Evolutionary conservation across 495 filamentous ascomycete species (phyloP).

Genomic region (Penicillium malachiteum): DNA sequence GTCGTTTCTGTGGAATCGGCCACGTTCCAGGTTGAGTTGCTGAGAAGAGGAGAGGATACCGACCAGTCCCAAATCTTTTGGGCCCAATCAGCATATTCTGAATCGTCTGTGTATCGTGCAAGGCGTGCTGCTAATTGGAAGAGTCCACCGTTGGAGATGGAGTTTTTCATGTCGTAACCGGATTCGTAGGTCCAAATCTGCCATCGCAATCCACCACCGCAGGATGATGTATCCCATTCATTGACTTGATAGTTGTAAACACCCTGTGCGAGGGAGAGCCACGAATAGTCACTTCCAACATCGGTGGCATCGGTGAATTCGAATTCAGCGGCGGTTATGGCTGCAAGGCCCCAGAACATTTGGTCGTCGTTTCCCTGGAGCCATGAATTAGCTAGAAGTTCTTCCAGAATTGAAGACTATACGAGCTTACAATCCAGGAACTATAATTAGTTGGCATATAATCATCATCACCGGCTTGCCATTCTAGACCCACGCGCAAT

Average conservation of each 20-base stretch:
- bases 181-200: conserved; percentile 52
- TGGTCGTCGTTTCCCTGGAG: conserved; percentile 56
- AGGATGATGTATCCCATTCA: conserved; percentile 49
- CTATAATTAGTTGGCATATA: conserved; percentile 47
- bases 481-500: conserved; percentile 46
- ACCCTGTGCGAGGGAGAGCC: conserved; percentile 72
- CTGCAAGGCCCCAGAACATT: conserved; percentile 57
- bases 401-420: not conserved
- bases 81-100: conserved; percentile 66
- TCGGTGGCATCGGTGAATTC: conserved; percentile 42
- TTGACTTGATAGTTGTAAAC: conserved; percentile 68
- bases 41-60: conserved; percentile 45
- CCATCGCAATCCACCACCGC: conserved; percentile 56
- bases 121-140: conserved; percentile 71
- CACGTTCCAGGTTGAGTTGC: conserved; percentile 45
- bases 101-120: conserved; percentile 62
- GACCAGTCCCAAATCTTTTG: conserved; percentile 67
- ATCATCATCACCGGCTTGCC: conserved; percentile 47
- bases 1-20: conserved; percentile 61
- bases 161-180: conserved; percentile 65
- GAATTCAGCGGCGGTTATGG: conserved; percentile 55
- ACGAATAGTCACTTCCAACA: conserved; percentile 52
- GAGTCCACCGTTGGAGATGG: conserved; percentile 67
- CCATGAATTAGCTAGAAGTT: not conserved
- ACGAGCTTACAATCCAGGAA: conserved; percentile 29